Conservation (phyloP, 164 flowering plant genomes). For the Nymphaea colorata region DNA sequence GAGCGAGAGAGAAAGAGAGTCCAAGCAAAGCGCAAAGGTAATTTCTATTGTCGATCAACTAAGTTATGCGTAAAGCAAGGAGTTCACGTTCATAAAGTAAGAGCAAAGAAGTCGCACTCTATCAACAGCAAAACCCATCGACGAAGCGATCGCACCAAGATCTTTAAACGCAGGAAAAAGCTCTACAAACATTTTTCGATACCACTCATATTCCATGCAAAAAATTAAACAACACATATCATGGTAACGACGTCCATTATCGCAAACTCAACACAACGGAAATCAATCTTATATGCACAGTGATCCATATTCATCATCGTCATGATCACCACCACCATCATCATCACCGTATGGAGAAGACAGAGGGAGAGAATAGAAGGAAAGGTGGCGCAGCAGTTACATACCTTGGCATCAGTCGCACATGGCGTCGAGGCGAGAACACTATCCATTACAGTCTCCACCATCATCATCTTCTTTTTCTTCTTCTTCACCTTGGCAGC, state of each 20-base stretch:
- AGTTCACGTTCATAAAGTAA: no score
- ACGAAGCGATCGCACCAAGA: no score
- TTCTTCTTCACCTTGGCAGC: neutral
- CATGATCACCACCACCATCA: neutral
- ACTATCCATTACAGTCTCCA: neutral
- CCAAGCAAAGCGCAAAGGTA: no score
- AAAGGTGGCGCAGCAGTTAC: neutral
- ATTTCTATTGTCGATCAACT: no score
- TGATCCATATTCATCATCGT: neutral
- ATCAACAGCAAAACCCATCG: no score
- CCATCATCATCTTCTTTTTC: neutral
- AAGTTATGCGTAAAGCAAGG: no score
- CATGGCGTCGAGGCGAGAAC: neutral
- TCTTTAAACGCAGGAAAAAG: no score
- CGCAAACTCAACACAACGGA: neutral
- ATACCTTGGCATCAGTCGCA: neutral
- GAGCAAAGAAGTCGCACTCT: no score
- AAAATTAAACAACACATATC: no score
- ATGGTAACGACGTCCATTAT: no score
- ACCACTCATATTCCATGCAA: neutral
- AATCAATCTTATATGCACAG: neutral
- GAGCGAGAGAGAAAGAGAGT: no score
- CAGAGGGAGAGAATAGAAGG: neutral
- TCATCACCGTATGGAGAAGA: neutral
- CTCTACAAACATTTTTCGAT: no score